Percentiles rank a stretch among this genome's conserved stretches.
phyloP scores from a whole-genome alignment of 2,329 filamentous ascomycete genomes.

The Diaporthe sp. region DNA sequence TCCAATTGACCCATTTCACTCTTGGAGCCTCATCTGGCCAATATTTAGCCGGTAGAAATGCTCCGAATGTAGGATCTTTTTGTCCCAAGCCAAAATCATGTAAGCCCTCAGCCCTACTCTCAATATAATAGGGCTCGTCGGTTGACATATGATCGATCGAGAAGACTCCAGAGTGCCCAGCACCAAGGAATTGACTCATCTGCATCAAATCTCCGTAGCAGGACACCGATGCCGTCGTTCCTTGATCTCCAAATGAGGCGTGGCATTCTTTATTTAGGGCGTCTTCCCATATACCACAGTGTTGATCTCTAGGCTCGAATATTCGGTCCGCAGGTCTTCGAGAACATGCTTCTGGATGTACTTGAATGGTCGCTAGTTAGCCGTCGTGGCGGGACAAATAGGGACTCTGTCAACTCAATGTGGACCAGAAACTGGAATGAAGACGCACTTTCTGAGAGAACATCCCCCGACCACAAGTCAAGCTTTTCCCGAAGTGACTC shows the following conservation, averaged over 20 bases:
- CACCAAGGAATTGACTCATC: conserved; percentile 9
- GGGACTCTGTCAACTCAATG: not conserved
- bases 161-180: conserved; percentile 1
- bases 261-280: not conserved
- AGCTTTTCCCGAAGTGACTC: not conserved
- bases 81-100: not conserved
- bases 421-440: not conserved
- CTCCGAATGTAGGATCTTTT: not conserved
- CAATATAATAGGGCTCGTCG: not conserved
- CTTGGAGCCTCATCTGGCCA: not conserved
- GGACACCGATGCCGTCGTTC: not conserved
- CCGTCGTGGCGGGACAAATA: not conserved
- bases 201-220: not conserved
- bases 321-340: not conserved
- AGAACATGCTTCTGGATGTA: not conserved
- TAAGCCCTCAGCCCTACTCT: not conserved
- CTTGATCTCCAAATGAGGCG: conserved; percentile 16
- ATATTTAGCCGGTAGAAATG: not conserved
- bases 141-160: not conserved
- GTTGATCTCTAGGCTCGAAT: not conserved
- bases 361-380: not conserved
- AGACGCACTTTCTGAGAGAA: not conserved
- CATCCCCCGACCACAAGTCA: not conserved
- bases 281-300: conserved; percentile 23
- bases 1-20: conserved; percentile 32